Evolutionary conservation across 2,329 filamentous ascomycete species (phyloP).

Genomic region (Monosporascus sp.): DNA sequence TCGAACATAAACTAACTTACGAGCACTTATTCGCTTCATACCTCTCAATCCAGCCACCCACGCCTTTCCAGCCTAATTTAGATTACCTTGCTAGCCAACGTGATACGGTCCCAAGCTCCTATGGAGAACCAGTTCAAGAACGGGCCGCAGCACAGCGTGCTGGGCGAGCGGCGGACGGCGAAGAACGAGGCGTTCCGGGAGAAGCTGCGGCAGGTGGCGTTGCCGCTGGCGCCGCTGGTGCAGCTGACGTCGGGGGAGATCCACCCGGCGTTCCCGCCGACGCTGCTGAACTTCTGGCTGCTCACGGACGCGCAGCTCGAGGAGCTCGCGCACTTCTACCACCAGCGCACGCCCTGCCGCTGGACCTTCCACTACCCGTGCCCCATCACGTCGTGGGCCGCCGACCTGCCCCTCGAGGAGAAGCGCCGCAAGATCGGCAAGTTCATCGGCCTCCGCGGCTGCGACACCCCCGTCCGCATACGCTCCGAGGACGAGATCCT

Average conservation of each 20-base stretch:
- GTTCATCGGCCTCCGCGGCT: constrained; percentile 67
- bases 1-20: background rate
- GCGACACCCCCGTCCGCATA: constrained; percentile 41
- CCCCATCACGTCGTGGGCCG: constrained; percentile 55
- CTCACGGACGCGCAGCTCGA: constrained; percentile 68
- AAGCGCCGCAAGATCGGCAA: constrained; percentile 68
- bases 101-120: background rate
- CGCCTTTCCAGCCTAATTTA: background rate
- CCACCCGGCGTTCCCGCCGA: constrained; percentile 60
- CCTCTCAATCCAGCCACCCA: background rate
- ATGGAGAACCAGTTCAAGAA: constrained; percentile 20
- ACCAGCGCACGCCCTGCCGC: constrained; percentile 56
- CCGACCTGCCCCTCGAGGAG: constrained; percentile 50
- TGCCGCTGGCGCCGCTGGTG: constrained; percentile 61
- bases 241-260: constrained; percentile 55
- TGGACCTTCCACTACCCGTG: constrained; percentile 59
- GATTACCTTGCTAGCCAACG: background rate
- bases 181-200: constrained; percentile 47
- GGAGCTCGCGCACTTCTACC: constrained; percentile 65
- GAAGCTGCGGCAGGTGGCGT: constrained; percentile 61
- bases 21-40: background rate
- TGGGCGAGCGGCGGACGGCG: constrained; percentile 32
- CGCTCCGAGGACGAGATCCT: constrained; percentile 41
- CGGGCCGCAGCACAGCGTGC: constrained; percentile 9
- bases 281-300: constrained; percentile 67